phyloP scores from a whole-genome alignment of 2,329 filamentous ascomycete species.

The Emergomyces africanus region DNA sequence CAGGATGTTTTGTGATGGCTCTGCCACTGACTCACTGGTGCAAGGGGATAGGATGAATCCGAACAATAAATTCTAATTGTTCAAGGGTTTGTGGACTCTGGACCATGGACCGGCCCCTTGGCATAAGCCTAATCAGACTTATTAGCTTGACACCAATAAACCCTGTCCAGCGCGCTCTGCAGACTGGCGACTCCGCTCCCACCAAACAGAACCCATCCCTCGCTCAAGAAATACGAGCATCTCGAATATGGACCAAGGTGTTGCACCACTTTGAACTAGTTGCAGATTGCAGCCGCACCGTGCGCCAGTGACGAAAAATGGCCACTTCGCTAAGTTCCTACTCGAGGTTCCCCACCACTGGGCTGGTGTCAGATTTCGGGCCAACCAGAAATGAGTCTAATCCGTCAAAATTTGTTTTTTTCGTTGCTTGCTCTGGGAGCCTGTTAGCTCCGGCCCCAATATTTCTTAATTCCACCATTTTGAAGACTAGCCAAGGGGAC shows the following conservation, averaged over 20 bases:
- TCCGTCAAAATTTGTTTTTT: neutral
- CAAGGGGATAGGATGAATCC: neutral
- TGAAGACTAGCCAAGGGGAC: conserved; percentile 1
- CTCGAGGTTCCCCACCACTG: neutral
- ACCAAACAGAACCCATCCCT: conserved; percentile 1
- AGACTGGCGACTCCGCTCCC: neutral
- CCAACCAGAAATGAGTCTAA: neutral
- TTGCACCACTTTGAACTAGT: conserved; percentile 9
- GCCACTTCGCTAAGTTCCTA: neutral
- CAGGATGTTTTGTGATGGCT: neutral
- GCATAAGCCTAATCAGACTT: conserved; percentile 1
- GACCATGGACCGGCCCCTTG: neutral
- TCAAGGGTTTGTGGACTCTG: conserved; percentile 1
- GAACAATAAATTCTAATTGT: neutral
- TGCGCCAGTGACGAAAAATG: conserved; percentile 12
- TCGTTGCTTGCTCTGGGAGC: neutral
- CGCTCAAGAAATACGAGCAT: conserved; percentile 1
- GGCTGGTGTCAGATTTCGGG: conserved; percentile 4
- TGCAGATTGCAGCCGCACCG: conserved; percentile 12
- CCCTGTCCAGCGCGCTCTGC: neutral
- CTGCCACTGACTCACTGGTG: neutral
- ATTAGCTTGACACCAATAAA: neutral
- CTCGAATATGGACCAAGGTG: neutral
- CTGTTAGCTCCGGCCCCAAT: neutral
- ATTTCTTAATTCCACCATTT: neutral